Conservation (phyloP, 192 early-diverging fungal genomes). For the Piromyces finnis region DNA sequence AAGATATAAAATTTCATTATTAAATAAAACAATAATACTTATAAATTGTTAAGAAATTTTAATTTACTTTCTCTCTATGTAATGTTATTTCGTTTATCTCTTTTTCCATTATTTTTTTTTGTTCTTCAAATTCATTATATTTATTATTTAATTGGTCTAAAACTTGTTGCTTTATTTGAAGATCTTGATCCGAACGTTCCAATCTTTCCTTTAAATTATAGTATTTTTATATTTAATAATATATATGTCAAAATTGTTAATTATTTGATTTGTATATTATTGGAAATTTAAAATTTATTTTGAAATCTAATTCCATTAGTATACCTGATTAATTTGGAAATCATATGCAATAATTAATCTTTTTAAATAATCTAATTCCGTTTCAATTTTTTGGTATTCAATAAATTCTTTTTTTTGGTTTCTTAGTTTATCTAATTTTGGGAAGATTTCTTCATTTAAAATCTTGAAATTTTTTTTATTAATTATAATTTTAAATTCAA, state of each 20-base stretch:
- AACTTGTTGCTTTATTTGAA: slow-evolving; percentile 7
- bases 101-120: background rate
- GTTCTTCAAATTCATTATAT: slow-evolving; percentile 6
- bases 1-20: too few species aligned
- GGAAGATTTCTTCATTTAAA: slow-evolving; percentile 73
- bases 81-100: background rate
- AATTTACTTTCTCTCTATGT: background rate
- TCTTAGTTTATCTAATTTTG: slow-evolving; percentile 78
- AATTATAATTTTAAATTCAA: background rate
- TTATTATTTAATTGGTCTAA: slow-evolving; percentile 17
- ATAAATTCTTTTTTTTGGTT: slow-evolving; percentile 70
- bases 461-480: slow-evolving; percentile 25
- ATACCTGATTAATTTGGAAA: slow-evolving; percentile 53
- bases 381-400: slow-evolving; percentile 83
- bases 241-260: slow-evolving; percentile 7
- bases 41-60: background rate
- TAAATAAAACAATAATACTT: too few species aligned
- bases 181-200: slow-evolving; percentile 12
- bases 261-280: too few species aligned
- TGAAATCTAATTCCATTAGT: background rate
- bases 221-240: slow-evolving; percentile 5
- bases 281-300: too few species aligned
- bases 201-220: slow-evolving; percentile 9
- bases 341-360: slow-evolving; percentile 71
- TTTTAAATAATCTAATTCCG: slow-evolving; percentile 70